Evolutionary conservation across 371 early-diverging fungal genomes (phyloP).

Genomic region (Mucor saturninus): DNA sequence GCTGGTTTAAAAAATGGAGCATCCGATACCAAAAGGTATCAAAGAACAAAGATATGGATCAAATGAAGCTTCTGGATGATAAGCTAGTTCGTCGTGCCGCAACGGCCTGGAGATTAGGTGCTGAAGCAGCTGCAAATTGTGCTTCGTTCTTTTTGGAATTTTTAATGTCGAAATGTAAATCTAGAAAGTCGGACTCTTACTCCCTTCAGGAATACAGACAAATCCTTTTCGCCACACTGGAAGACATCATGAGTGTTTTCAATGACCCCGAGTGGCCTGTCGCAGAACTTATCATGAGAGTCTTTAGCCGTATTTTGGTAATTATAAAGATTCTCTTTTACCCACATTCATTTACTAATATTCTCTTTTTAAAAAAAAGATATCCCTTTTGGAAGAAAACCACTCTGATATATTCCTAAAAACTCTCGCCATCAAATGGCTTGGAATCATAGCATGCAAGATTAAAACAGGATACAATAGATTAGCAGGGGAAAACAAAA

Average conservation of each 20-base stretch:
- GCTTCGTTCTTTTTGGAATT: conserved; percentile 69
- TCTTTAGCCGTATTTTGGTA: conserved; percentile 72
- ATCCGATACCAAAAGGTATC: conserved; percentile 34
- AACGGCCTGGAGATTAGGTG: conserved; percentile 39
- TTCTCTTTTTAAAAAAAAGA: conserved; percentile 28
- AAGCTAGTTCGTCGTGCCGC: conserved; percentile 27
- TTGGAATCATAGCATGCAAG: conserved; percentile 68
- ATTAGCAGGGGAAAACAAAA: conserved; percentile 16
- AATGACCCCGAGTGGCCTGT: conserved; percentile 93
- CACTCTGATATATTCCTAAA: conserved; percentile 65
- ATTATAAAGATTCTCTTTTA: not conserved
- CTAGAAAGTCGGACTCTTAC: conserved; percentile 47
- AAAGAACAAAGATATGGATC: conserved; percentile 33
- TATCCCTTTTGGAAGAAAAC: conserved; percentile 61
- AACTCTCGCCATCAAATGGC: conserved; percentile 76
- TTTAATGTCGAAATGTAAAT: conserved; percentile 66
- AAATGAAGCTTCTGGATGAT: conserved; percentile 26
- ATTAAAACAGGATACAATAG: conserved; percentile 46
- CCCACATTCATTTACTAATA: too few relatives aligned
- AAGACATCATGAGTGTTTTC: conserved; percentile 75
- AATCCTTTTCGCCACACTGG: conserved; percentile 70
- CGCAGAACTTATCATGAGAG: conserved; percentile 71
- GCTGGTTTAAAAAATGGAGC: conserved; percentile 43
- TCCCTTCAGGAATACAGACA: conserved; percentile 77
- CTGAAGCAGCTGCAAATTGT: conserved; percentile 66